Base-by-base conservation (phyloP, 2,329 filamentous ascomycete species). In the Domatiomyces catenatus region DNA sequence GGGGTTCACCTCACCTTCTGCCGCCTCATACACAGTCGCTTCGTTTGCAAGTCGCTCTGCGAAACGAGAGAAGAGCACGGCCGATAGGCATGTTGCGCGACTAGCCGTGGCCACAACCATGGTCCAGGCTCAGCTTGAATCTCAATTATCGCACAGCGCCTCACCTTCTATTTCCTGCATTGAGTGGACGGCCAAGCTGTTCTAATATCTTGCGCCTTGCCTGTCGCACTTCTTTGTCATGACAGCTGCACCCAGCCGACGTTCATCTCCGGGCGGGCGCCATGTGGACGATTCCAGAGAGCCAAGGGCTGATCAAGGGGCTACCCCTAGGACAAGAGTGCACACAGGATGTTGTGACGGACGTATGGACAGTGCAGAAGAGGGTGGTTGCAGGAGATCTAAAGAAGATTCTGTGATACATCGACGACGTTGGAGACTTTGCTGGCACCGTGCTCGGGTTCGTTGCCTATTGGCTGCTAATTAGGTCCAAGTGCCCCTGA, bases 171-270 rank as follows among this genome's bases (percentile, higher is more conserved):
- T 32, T 49, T 52, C 20, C 45, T 54, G 44, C 36, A 17, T 5
- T 7, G 28, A 28, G 8, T 15, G 8, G 17, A 24, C 8, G 8
- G 6, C 22, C 43, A 10, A 47, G 28, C 2, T 18, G 19, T 32
- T 47, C 26, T 32, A 47, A 45, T 32, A 51, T 50, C 54, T 58
- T 48, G 54, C 56, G 54, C 54, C 54, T 54, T 52, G 54, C 50
- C 48, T 39, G 50, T 56, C 48, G 46, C 48, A 43, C 47, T 49
- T 56, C 53, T 58, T 56, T 56, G 56, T 58, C 56, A 58, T 56
- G 45, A 47, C 46, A 46, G 17, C 50, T 58, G 56, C 50, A 52
- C 8, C 42, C 28, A 54, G 15, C 56, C 56, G 56, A 44, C n/a
- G 10, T 50, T 49, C 56, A 58, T 58, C 48, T 58, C 56, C 54